phyloP scores from a whole-genome alignment of 2,329 filamentous ascomycete species.

The Epichloe aotearoae region DNA sequence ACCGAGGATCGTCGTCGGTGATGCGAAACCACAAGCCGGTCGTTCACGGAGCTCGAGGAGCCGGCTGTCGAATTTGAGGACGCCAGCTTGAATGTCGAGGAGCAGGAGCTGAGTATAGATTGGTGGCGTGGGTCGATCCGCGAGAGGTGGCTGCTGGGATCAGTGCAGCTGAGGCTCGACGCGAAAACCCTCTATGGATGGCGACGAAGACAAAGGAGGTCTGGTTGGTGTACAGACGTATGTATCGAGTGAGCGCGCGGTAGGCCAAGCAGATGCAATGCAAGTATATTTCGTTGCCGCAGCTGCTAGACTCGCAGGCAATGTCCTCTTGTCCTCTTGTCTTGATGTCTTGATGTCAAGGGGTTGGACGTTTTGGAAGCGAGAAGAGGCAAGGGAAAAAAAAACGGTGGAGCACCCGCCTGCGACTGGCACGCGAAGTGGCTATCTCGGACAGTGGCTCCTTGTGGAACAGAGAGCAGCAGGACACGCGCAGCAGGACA shows the following conservation, averaged over 20 bases:
- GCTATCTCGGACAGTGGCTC: neutral
- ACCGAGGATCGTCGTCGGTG: slow-evolving; percentile 37
- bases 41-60: slow-evolving; percentile 41
- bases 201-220: neutral
- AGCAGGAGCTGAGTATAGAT: slow-evolving; percentile 6
- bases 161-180: neutral
- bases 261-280: too few species aligned
- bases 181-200: neutral
- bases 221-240: too few species aligned
- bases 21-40: slow-evolving; percentile 33
- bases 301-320: too few species aligned
- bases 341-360: neutral
- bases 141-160: neutral
- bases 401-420: neutral
- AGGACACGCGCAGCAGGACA: neutral
- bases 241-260: too few species aligned
- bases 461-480: neutral
- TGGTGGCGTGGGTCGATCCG: neutral
- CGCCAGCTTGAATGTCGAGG: slow-evolving; percentile 32
- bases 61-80: slow-evolving; percentile 33
- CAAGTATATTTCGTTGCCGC: too few species aligned
- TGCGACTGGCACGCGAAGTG: neutral
- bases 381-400: neutral
- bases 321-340: neutral
- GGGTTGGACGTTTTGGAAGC: neutral